Conservation (phyloP, 176 grass and related monocot genomes). For the Oryza glaberrima region DNA sequence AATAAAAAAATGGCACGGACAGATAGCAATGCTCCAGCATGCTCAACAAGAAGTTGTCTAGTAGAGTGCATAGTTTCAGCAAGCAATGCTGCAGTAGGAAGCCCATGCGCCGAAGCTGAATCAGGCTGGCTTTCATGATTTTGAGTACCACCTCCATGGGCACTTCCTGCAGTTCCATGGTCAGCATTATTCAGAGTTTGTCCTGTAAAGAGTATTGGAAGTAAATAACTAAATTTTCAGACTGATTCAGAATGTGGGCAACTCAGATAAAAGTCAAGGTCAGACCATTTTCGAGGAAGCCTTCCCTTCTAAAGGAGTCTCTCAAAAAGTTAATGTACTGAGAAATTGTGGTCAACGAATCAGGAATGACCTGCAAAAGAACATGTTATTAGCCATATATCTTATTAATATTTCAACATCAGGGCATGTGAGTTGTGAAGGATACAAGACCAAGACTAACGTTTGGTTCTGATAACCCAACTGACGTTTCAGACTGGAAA, state of each 20-base stretch:
- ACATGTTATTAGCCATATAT: slow-evolving; percentile 17
- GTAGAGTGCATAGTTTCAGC: slow-evolving; percentile 65
- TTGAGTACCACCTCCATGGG: slow-evolving; percentile 41
- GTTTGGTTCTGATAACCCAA: slow-evolving; percentile 66
- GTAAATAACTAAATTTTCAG: slow-evolving; percentile 42
- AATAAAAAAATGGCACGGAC: slow-evolving; percentile 51
- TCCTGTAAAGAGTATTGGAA: slow-evolving; percentile 32
- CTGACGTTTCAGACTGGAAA: slow-evolving; percentile 52
- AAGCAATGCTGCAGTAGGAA: slow-evolving; percentile 64
- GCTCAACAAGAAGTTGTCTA: slow-evolving; percentile 65
- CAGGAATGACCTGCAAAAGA: slow-evolving; percentile 76
- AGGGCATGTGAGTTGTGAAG: slow-evolving; percentile 6
- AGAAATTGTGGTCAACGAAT: slow-evolving; percentile 88
- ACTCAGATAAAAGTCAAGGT: slow-evolving; percentile 23
- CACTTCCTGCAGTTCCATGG: slow-evolving; percentile 44
- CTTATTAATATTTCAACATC: slow-evolving; percentile 24
- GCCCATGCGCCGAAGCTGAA: slow-evolving; percentile 46
- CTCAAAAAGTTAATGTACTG: slow-evolving; percentile 87
- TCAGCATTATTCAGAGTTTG: slow-evolving; percentile 35
- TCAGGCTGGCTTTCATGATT: slow-evolving; percentile 44
- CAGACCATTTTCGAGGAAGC: slow-evolving; percentile 64
- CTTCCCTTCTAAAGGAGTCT: slow-evolving; percentile 83
- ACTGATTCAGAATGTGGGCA: slow-evolving; percentile 14
- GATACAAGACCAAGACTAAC: slow-evolving; percentile 59
- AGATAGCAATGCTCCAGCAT: slow-evolving; percentile 58